phyloP scores from a whole-genome alignment of 495 filamentous ascomycete species.

The Annulohypoxylon bovei region DNA sequence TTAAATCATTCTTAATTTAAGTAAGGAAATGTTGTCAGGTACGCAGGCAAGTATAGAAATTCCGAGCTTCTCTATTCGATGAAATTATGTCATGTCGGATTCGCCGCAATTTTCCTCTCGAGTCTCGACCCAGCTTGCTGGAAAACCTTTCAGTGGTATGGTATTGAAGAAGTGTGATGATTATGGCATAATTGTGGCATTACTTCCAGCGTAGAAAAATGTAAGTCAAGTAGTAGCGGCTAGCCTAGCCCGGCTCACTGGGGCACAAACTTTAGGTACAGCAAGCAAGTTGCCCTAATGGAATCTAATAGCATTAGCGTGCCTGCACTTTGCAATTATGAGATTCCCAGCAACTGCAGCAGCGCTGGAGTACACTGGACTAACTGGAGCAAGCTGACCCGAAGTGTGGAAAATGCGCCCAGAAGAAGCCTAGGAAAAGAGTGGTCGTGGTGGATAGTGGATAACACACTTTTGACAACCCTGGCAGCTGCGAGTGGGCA shows the following conservation, averaged over 20 bases:
- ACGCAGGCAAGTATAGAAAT: slow-evolving; percentile 1
- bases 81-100: slow-evolving; percentile 38
- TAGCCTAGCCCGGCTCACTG: slow-evolving; percentile 35
- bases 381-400: slow-evolving; percentile 1
- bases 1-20: background rate
- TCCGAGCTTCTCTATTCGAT: background rate
- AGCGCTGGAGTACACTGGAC: background rate
- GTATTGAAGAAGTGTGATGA: slow-evolving; percentile 4
- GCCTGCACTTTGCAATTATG: slow-evolving; percentile 14
- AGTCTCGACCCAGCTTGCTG: slow-evolving; percentile 31
- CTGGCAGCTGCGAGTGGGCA: slow-evolving; percentile 29
- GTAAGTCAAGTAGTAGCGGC: slow-evolving; percentile 10
- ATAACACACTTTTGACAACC: slow-evolving; percentile 18
- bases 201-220: slow-evolving; percentile 1
- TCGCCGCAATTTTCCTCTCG: slow-evolving; percentile 25
- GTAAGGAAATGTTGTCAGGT: background rate
- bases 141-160: slow-evolving; percentile 9
- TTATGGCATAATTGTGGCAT: slow-evolving; percentile 8
- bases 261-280: slow-evolving; percentile 1
- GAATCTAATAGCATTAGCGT: slow-evolving; percentile 27
- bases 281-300: slow-evolving; percentile 17
- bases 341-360: slow-evolving; percentile 12
- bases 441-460: background rate
- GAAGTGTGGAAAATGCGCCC: background rate
- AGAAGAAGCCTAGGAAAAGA: background rate